Evolutionary conservation across 2,329 filamentous ascomycete species (phyloP).

Genomic region (Emmonsiellopsis sp.): DNA sequence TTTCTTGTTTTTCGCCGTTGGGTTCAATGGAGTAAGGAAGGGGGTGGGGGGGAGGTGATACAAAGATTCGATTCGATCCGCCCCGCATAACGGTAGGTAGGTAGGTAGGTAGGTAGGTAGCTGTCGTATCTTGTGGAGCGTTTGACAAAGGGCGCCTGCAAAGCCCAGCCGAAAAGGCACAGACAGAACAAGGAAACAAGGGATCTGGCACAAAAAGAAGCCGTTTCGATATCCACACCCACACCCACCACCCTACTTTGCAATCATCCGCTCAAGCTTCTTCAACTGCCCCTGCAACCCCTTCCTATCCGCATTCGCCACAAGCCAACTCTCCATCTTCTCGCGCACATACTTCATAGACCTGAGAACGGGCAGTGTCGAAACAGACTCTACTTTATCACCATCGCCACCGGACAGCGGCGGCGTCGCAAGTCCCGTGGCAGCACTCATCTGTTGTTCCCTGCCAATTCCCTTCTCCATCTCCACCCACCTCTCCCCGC

Average conservation of each 20-base stretch:
- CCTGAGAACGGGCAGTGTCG: constrained; percentile 62
- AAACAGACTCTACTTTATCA: not conserved
- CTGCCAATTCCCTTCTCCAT: constrained; percentile 40
- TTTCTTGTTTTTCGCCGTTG: too few relatives aligned
- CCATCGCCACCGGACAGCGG: not conserved
- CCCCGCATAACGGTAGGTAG: too few relatives aligned
- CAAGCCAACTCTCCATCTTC: constrained; percentile 77
- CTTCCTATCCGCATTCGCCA: constrained; percentile 72
- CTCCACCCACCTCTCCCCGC: constrained; percentile 47
- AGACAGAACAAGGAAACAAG: not conserved
- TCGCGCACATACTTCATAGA: constrained; percentile 62
- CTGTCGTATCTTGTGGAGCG: too few relatives aligned
- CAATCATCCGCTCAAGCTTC: constrained; percentile 60
- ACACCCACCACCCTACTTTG: constrained; percentile 41
- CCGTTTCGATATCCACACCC: too few relatives aligned
- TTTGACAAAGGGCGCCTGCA: too few relatives aligned
- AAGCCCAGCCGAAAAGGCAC: too few relatives aligned
- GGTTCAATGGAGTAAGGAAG: too few relatives aligned
- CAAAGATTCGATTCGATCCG: too few relatives aligned
- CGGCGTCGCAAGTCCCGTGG: not conserved
- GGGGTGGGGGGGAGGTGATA: too few relatives aligned
- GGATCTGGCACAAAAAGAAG: not conserved
- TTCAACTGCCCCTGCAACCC: constrained; percentile 48
- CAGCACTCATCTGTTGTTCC: not conserved
- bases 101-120: too few relatives aligned